Conservation (phyloP, 108 stramenopile genomes). For the Skeletonema grethae region DNA sequence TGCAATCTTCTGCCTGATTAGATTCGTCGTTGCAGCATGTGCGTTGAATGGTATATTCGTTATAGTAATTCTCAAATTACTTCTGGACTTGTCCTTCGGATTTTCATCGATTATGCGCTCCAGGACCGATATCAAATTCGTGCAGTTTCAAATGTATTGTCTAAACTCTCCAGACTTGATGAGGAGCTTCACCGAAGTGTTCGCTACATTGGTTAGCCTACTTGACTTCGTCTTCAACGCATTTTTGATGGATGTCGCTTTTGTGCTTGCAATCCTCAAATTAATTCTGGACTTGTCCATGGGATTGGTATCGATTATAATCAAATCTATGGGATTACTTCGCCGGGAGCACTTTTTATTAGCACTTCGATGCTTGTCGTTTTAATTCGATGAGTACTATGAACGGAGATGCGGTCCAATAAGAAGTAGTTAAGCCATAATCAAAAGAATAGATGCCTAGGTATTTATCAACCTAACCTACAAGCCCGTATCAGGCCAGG, state of each 20-base stretch:
- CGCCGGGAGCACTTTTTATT: neutral
- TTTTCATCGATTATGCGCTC: too few species aligned
- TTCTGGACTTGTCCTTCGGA: too few species aligned
- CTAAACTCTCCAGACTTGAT: neutral
- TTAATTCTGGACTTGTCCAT: neutral
- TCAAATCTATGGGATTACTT: neutral
- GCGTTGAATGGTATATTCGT: neutral
- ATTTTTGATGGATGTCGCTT: neutral
- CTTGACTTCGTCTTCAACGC: neutral
- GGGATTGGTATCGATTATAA: neutral
- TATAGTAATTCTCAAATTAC: too few species aligned
- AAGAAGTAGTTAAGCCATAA: too few species aligned
- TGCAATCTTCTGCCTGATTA: neutral
- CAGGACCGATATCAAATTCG: neutral
- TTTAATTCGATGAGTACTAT: neutral
- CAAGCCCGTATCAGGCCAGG: constrained; percentile 15
- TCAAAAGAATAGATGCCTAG: too few species aligned
- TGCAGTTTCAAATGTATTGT: neutral
- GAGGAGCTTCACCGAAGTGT: neutral
- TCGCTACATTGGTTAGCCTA: neutral
- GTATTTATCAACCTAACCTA: too few species aligned
- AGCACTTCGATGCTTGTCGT: neutral
- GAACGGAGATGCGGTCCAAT: too few species aligned
- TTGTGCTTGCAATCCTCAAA: neutral
- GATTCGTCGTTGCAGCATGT: neutral